Evolutionary conservation across 495 filamentous ascomycete genomes (phyloP).

Genomic region (Aspergillus diversus): DNA sequence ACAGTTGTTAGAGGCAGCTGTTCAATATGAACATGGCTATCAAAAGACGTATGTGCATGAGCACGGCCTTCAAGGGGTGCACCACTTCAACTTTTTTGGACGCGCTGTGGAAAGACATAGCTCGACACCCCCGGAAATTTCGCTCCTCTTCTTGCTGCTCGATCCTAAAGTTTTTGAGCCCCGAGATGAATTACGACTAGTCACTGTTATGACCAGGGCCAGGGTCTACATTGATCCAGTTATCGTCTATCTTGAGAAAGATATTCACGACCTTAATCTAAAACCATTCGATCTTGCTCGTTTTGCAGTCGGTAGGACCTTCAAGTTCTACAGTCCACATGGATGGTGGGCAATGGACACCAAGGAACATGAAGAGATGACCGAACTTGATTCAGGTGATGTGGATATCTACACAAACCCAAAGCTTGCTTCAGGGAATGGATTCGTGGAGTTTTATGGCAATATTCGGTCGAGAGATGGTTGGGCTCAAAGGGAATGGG

Average conservation of each 20-base stretch:
- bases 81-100: conserved; percentile 44
- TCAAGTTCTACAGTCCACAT: conserved; percentile 35
- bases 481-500: not conserved
- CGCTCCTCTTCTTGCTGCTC: conserved; percentile 32
- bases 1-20: not conserved
- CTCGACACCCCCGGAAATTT: conserved; percentile 34
- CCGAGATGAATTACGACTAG: conserved; percentile 15
- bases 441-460: conserved; percentile 15
- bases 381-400: conserved; percentile 9
- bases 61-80: conserved; percentile 16
- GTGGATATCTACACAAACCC: conserved; percentile 3
- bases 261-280: not conserved
- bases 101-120: conserved; percentile 23
- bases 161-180: conserved; percentile 22
- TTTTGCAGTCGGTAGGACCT: conserved; percentile 21
- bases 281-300: conserved; percentile 22
- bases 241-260: conserved; percentile 18
- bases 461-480: conserved; percentile 10
- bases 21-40: not conserved
- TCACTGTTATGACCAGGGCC: conserved; percentile 24
- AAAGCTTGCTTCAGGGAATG: conserved; percentile 23
- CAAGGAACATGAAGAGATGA: not conserved
- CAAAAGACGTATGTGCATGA: not conserved
- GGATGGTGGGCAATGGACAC: conserved; percentile 29
- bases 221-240: conserved; percentile 33